Evolutionary conservation across 2,329 filamentous ascomycete genomes (phyloP).

Genomic region (Byssochlamys sp.): DNA sequence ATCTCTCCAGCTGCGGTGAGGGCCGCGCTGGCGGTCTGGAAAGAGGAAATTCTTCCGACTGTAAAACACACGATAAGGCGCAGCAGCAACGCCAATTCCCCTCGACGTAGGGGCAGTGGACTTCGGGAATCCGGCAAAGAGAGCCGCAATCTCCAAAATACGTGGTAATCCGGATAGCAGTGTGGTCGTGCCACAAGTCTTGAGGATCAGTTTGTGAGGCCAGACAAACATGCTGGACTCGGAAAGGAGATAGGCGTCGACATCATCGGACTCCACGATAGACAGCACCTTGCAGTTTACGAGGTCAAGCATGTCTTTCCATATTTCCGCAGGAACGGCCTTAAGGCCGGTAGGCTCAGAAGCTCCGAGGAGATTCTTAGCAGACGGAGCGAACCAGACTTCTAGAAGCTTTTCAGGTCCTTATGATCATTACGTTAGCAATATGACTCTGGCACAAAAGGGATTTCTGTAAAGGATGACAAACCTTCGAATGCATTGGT

Average conservation of each 20-base stretch:
- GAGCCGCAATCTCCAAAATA: slow-evolving; percentile 81
- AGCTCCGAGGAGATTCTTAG: slow-evolving; percentile 59
- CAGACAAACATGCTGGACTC: slow-evolving; percentile 99
- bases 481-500: slow-evolving; percentile 89
- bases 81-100: slow-evolving; percentile 65
- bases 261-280: slow-evolving; percentile 80
- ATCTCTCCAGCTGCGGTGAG: slow-evolving; percentile 94
- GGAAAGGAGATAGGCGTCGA: slow-evolving; percentile 92
- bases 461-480: slow-evolving; percentile 7
- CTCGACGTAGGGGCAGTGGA: slow-evolving; percentile 57
- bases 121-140: slow-evolving; percentile 80
- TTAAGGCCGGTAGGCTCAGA: slow-evolving; percentile 72
- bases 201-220: slow-evolving; percentile 97
- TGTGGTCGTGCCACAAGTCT: slow-evolving; percentile 96
- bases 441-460: slow-evolving; percentile 1
- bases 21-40: slow-evolving; percentile 84
- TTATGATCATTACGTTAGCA: slow-evolving; percentile 25
- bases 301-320: slow-evolving; percentile 94
- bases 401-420: slow-evolving; percentile 95
- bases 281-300: slow-evolving; percentile 98
- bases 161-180: slow-evolving; percentile 79
- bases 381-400: slow-evolving; percentile 88
- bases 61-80: slow-evolving; percentile 93
- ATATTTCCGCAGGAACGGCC: slow-evolving; percentile 69
- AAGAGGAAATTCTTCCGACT: slow-evolving; percentile 98